A percentile compares a stretch with the other conserved stretches of the same genome.
These are phyloP conservation scores for Ceratocystis destructans DNA, from an alignment of 2,329 filamentous ascomycete species.

Conservation along the genomic window DNA sequence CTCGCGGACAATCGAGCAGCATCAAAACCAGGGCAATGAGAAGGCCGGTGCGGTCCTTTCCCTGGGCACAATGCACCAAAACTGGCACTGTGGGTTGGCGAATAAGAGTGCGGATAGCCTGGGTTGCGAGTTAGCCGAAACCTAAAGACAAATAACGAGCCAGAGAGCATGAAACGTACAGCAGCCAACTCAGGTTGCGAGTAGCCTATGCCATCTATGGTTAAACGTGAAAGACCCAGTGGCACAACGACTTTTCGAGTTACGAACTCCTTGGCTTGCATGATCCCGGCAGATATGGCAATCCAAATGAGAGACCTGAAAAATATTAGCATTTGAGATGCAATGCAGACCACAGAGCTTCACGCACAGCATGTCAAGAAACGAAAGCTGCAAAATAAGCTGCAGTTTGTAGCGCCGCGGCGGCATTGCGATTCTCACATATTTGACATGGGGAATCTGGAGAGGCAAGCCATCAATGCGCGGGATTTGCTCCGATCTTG, in stretches of 20 bases:
- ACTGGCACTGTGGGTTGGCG: slow-evolving; percentile 37
- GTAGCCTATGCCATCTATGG: slow-evolving; percentile 53
- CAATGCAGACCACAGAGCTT: no score
- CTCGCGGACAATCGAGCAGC: slow-evolving; percentile 41
- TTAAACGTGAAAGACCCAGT: slow-evolving; percentile 57
- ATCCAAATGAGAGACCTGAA: slow-evolving; percentile 31
- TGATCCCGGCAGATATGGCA: slow-evolving; percentile 52
- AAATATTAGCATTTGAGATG: slow-evolving; percentile 33
- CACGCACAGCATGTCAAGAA: slow-evolving; percentile 16
- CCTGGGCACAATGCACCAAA: slow-evolving; percentile 74
- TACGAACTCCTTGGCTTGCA: slow-evolving; percentile 55
- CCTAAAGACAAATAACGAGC: no score
- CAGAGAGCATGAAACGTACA: slow-evolving; percentile 22
- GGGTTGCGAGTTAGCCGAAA: not conserved
- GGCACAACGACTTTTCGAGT: slow-evolving; percentile 56
- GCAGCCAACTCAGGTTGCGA: slow-evolving; percentile 48
- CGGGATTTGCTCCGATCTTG: slow-evolving; percentile 4
- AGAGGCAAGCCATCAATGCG: slow-evolving; percentile 5
- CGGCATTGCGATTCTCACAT: slow-evolving; percentile 2
- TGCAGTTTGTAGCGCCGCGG: slow-evolving; percentile 11
- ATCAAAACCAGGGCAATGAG: slow-evolving; percentile 55
- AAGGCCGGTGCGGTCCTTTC: slow-evolving; percentile 67
- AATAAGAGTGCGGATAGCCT: not conserved
- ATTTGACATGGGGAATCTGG: slow-evolving; percentile 2
- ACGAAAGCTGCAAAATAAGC: slow-evolving; percentile 16